A percentile compares a stretch with the other conserved stretches of the same genome.
phyloP scores from a whole-genome alignment of 2,329 filamentous ascomycete species.

The Xylariaceae sp. region DNA sequence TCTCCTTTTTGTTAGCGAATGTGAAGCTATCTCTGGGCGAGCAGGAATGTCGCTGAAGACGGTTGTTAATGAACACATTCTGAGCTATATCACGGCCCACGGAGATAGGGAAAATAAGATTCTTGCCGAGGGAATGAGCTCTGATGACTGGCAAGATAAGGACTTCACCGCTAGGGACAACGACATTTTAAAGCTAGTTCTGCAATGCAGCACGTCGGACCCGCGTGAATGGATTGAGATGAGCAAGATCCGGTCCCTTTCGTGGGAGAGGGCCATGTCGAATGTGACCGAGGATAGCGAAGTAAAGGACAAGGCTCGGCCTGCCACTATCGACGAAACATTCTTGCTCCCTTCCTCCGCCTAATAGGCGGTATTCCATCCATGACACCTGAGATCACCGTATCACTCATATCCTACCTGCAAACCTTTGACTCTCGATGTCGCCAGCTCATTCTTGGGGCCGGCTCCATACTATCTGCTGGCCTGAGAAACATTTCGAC shows the following conservation, averaged over 20 bases:
- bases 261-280: slow-evolving; percentile 45
- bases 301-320: slow-evolving; percentile 67
- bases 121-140: slow-evolving; percentile 76
- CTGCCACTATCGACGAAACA: slow-evolving; percentile 80
- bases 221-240: slow-evolving; percentile 68
- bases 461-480: slow-evolving; percentile 85
- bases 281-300: slow-evolving; percentile 46
- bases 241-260: slow-evolving; percentile 61
- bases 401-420: slow-evolving; percentile 80
- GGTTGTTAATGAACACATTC: slow-evolving; percentile 80
- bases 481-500: slow-evolving; percentile 95
- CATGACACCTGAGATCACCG: slow-evolving; percentile 82
- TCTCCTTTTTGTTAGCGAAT: slow-evolving; percentile 82
- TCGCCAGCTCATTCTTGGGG: slow-evolving; percentile 91
- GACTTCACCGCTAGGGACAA: slow-evolving; percentile 73
- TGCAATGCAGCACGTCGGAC: slow-evolving; percentile 74
- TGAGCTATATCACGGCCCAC: slow-evolving; percentile 75
- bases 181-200: slow-evolving; percentile 64
- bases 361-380: slow-evolving; percentile 84
- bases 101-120: slow-evolving; percentile 75
- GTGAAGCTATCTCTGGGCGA: slow-evolving; percentile 83
- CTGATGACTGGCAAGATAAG: slow-evolving; percentile 77
- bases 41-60: slow-evolving; percentile 77
- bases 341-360: too few species aligned
- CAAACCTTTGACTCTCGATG: slow-evolving; percentile 94